Percentiles rank a stretch among this genome's conserved stretches.
Evolutionary conservation across 352 stramenopile species (phyloP).

Genomic region (Phytophthora megakarya): DNA sequence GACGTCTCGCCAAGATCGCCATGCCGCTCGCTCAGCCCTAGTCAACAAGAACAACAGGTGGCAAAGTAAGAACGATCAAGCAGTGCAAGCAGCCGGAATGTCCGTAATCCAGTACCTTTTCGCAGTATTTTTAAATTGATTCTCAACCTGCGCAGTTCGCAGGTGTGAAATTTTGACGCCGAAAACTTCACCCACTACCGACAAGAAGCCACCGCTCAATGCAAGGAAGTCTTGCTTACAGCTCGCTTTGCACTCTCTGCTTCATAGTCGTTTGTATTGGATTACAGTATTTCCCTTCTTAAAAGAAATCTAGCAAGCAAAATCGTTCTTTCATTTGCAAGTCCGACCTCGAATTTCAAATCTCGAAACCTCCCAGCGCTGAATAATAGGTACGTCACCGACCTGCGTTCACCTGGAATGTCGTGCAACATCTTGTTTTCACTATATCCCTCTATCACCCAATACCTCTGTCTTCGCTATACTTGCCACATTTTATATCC

Average conservation of each 20-base stretch:
- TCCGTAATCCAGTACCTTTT: too few species aligned
- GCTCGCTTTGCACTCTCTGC: too few species aligned
- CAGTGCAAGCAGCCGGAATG: too few species aligned
- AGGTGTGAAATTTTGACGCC: not conserved
- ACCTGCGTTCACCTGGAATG: not conserved
- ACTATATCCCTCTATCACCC: not conserved
- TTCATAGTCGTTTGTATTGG: too few species aligned
- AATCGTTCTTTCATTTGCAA: too few species aligned
- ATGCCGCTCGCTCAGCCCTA: not conserved
- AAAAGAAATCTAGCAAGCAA: too few species aligned
- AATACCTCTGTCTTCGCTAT: not conserved
- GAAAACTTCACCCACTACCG: not conserved
- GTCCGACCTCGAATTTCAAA: slow-evolving; percentile 37
- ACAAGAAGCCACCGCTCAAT: too few species aligned
- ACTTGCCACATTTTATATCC: not conserved
- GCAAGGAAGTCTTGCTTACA: too few species aligned
- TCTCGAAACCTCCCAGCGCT: slow-evolving; percentile 24
- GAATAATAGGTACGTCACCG: slow-evolving; percentile 5
- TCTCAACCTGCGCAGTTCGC: not conserved
- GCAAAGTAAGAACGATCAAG: not conserved
- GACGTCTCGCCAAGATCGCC: not conserved
- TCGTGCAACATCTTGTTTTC: not conserved
- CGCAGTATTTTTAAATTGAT: not conserved
- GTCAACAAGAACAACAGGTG: slow-evolving; percentile 7
- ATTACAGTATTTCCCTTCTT: too few species aligned